phyloP scores from a whole-genome alignment of 176 grass and related monocot species.

The Zea luxurians region DNA sequence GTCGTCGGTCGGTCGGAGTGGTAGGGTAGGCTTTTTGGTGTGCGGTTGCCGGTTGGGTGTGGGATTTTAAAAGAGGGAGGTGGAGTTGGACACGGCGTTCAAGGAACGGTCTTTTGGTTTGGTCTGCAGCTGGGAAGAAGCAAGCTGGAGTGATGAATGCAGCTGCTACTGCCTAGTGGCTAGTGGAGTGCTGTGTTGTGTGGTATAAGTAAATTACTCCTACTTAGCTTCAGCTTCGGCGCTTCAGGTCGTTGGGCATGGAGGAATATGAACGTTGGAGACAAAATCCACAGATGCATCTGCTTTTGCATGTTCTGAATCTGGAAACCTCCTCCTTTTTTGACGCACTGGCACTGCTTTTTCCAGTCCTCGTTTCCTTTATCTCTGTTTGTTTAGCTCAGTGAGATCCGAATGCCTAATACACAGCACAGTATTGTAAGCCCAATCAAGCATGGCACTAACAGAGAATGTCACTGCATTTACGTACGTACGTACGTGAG shows the following conservation, averaged over 20 bases:
- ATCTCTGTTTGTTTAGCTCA: not conserved
- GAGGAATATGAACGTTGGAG: slow-evolving; percentile 54
- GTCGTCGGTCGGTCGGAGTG: no score
- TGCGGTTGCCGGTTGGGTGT: not conserved
- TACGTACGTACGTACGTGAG: not conserved
- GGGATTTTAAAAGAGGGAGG: slow-evolving; percentile 2
- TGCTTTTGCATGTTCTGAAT: slow-evolving; percentile 41
- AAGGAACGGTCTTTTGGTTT: slow-evolving; percentile 43
- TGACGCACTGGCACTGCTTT: slow-evolving; percentile 10
- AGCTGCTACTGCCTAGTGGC: not conserved
- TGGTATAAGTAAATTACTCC: slow-evolving; percentile 28
- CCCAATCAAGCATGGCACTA: not conserved
- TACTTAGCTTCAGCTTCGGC: not conserved
- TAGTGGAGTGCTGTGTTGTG: not conserved
- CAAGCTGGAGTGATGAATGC: not conserved
- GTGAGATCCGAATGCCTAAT: not conserved
- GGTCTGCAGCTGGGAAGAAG: not conserved
- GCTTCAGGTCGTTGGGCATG: not conserved
- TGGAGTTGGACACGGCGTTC: slow-evolving; percentile 10
- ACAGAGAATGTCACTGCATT: not conserved
- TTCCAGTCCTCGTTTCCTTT: not conserved
- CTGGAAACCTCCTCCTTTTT: not conserved
- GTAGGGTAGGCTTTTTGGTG: not conserved
- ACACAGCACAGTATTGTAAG: no score
- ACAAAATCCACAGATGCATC: not conserved